Base-by-base conservation (phyloP, 495 filamentous ascomycete species). In the Thozetella sp. region DNA sequence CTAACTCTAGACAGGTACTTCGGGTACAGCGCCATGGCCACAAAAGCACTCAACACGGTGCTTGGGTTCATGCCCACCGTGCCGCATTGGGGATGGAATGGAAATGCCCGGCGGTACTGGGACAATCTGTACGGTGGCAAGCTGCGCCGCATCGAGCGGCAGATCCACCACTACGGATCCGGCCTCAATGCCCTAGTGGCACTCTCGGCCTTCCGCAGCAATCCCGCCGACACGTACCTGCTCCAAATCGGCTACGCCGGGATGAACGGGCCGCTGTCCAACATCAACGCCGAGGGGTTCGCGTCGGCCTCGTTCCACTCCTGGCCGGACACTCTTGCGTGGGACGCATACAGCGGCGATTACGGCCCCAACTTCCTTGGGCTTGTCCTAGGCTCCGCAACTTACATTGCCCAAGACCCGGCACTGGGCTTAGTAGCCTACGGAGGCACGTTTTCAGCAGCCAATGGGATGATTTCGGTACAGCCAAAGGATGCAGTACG, bases 121-220 rank as follows among this genome's bases (percentile, higher is more conserved):
- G 80, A 84, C 56, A 80, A 80, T 61, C 59, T 74, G 66, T 73
- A 80, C 50, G 81, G 63, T 1, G 80, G 79, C n/a, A 82, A 83
- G 59, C 68, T 83, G 6, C 50, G 69, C 45, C 74, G 79, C 15
- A 77, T 83, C 57, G 80, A 85, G 55, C 76, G 82, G 9, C 77
- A 80, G 66, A 83, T 84, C 65, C 81, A 84, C 67, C 81, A 85
- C 65, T 85, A 85, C 63, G 82, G 82, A 12, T 83, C 80, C 12
- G 75, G 67, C 10, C 76, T 85, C 3, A 85, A 85, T 61, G 70
- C 80, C 1, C 75, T 81, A 0, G 78, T 79, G 10, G 67, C 84
- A 1, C 76, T 84, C 10, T 68, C 68, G 10, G 67, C 76, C 48
- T 84, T 78, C 69, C 72, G 74, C 20, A 67, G 63, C 57, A 60